These are phyloP conservation scores for Trichophyton equinum DNA, from an alignment of 2,329 filamentous ascomycete genomes.

Conservation along the genomic window DNA sequence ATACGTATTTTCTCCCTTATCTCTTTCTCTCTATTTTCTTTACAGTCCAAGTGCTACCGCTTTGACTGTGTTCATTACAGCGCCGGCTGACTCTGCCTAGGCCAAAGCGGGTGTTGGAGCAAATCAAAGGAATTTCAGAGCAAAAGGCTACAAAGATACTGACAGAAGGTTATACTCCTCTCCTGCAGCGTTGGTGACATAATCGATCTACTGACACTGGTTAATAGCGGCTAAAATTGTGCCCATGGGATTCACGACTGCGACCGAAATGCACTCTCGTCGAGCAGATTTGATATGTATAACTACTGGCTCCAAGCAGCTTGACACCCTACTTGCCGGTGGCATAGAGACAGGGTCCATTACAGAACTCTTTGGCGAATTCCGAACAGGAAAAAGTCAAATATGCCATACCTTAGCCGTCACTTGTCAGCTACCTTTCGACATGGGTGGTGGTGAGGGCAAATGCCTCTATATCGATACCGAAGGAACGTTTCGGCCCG, in stretches of 20 bases:
- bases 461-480: constrained; percentile 99
- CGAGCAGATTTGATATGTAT: constrained; percentile 96
- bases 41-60: background rate
- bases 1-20: constrained; percentile 49
- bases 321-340: constrained; percentile 87
- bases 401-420: constrained; percentile 98
- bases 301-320: constrained; percentile 92
- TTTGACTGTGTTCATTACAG: background rate
- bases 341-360: constrained; percentile 95
- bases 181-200: background rate
- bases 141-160: constrained; percentile 89
- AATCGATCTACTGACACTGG: background rate
- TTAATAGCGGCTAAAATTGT: constrained; percentile 76
- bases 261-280: constrained; percentile 96
- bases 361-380: constrained; percentile 96
- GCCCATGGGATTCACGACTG: constrained; percentile 97
- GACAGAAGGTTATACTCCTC: constrained; percentile 53
- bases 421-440: constrained; percentile 92
- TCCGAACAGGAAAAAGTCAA: constrained; percentile 95
- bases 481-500: constrained; percentile 90
- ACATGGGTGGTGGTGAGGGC: constrained; percentile 96
- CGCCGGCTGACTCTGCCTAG: constrained; percentile 25
- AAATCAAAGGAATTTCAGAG: constrained; percentile 96
- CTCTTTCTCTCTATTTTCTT: background rate
- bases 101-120: constrained; percentile 64